Percentiles rank a stretch among this genome's conserved stretches.
These are phyloP conservation scores for Aspergillus aculeatinus DNA, from an alignment of 2,329 filamentous ascomycete genomes.

Conservation along the genomic window DNA sequence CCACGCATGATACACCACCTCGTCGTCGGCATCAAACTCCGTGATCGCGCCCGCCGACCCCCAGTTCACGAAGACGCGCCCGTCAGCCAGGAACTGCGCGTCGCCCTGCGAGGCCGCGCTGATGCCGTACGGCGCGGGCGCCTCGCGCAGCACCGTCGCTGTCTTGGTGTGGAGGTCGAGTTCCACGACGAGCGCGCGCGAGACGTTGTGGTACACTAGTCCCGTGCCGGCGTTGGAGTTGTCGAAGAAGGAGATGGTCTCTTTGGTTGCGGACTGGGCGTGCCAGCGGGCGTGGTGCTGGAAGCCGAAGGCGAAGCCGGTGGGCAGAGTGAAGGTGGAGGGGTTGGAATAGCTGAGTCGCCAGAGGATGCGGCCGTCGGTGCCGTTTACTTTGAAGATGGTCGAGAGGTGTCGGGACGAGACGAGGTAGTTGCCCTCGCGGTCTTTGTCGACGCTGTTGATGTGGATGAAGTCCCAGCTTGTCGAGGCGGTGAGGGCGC, in stretches of 20 bases:
- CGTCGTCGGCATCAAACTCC: slow-evolving; percentile 33
- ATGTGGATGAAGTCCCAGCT: slow-evolving; percentile 56
- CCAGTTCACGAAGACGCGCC: slow-evolving; percentile 59
- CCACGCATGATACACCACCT: slow-evolving; percentile 40
- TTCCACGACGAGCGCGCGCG: slow-evolving; percentile 47
- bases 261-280: slow-evolving; percentile 44
- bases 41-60: slow-evolving; percentile 50
- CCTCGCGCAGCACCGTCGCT: slow-evolving; percentile 41
- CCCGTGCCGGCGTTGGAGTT: slow-evolving; percentile 50
- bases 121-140: slow-evolving; percentile 50
- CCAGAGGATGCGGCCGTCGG: slow-evolving; percentile 50
- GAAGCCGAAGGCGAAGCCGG: slow-evolving; percentile 50
- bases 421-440: slow-evolving; percentile 48
- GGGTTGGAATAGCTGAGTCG: slow-evolving; percentile 44
- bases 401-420: slow-evolving; percentile 48
- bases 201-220: slow-evolving; percentile 42
- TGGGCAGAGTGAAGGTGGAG: slow-evolving; percentile 44
- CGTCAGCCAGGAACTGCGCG: slow-evolving; percentile 55
- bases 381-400: slow-evolving; percentile 50
- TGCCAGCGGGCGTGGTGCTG: slow-evolving; percentile 54
- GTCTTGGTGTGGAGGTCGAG: slow-evolving; percentile 47
- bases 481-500: slow-evolving; percentile 38
- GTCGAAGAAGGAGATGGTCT: slow-evolving; percentile 55
- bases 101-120: slow-evolving; percentile 54
- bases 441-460: slow-evolving; percentile 45